phyloP scores from a whole-genome alignment of 768 basidiomycete species.

The Rossbeevera mucosa region DNA sequence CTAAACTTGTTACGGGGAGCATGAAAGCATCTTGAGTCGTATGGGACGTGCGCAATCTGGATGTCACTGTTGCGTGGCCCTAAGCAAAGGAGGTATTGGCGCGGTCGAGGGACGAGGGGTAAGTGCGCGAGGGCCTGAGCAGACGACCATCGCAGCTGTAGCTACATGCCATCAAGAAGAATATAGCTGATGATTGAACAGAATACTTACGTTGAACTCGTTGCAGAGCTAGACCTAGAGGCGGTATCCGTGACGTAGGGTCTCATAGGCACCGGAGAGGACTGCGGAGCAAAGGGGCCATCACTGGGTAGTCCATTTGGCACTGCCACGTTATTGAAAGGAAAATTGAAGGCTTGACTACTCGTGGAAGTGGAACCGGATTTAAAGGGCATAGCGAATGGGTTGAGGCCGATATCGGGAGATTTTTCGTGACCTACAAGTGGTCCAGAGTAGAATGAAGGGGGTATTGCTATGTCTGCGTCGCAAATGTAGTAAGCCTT shows the following conservation, averaged over 20 bases:
- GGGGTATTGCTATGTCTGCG: neutral
- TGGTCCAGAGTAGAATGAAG: constrained; percentile 12
- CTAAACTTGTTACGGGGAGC: constrained; percentile 5
- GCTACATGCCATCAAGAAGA: constrained; percentile 14
- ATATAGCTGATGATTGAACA: neutral
- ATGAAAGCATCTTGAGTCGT: constrained; percentile 18
- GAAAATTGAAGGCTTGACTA: constrained; percentile 5
- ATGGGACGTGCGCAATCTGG: constrained; percentile 4
- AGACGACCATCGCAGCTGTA: constrained; percentile 28
- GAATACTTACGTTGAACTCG: constrained; percentile 30
- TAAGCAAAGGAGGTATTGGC: constrained; percentile 22
- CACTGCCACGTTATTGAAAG: constrained; percentile 2
- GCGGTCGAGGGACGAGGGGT: constrained; percentile 13
- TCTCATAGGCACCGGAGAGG: constrained; percentile 14
- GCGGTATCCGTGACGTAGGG: constrained; percentile 19
- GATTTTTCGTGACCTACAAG: constrained; percentile 11
- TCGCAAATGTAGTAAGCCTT: constrained; percentile 35
- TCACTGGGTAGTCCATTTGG: constrained; percentile 20
- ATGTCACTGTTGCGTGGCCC: neutral
- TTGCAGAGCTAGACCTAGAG: constrained; percentile 32
- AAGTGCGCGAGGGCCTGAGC: constrained; percentile 13
- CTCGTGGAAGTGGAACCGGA: constrained; percentile 10
- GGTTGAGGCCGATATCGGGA: constrained; percentile 27
- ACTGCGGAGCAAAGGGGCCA: constrained; percentile 24
- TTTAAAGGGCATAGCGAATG: constrained; percentile 31